These are phyloP conservation scores for Fimicolochytrium jonesii DNA, from an alignment of 192 early-diverging fungal species.

Conservation along the genomic window DNA sequence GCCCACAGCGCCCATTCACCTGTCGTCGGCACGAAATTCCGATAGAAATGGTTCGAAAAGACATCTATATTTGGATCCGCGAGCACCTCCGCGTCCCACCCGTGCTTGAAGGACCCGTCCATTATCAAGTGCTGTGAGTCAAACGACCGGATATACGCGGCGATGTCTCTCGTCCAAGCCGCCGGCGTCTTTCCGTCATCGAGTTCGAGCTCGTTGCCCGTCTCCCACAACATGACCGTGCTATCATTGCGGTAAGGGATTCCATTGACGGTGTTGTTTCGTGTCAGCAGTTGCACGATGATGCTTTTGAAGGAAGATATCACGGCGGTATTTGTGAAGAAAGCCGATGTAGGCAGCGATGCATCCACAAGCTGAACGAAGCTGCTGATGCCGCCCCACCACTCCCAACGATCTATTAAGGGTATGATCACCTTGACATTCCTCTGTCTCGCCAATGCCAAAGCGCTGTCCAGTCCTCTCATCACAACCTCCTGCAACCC, in stretches of 20 bases:
- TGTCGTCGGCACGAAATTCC: neutral
- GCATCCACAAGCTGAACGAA: slow-evolving; percentile 1
- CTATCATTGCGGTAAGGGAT: slow-evolving; percentile 29
- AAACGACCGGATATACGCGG: slow-evolving; percentile 4
- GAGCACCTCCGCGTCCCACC: slow-evolving; percentile 18
- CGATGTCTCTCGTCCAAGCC: slow-evolving; percentile 28
- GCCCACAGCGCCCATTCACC: neutral
- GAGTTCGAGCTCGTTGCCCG: slow-evolving; percentile 28
- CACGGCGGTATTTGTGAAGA: slow-evolving; percentile 19
- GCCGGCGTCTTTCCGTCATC: slow-evolving; percentile 10
- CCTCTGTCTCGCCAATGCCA: slow-evolving; percentile 6
- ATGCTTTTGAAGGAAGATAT: slow-evolving; percentile 6
- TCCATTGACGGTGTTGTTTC: slow-evolving; percentile 29
- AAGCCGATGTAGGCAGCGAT: neutral
- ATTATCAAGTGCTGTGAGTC: slow-evolving; percentile 24
- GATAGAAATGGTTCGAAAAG: slow-evolving; percentile 3
- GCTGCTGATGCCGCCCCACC: slow-evolving; percentile 29
- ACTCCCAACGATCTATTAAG: slow-evolving; percentile 35
- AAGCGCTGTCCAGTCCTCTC: slow-evolving; percentile 19
- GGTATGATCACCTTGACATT: slow-evolving; percentile 31
- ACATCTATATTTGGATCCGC: slow-evolving; percentile 1
- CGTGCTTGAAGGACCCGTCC: slow-evolving; percentile 31
- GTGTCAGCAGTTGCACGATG: slow-evolving; percentile 8
- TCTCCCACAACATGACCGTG: slow-evolving; percentile 31
- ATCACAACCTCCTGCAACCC: slow-evolving; percentile 21